A percentile compares a stretch with the other conserved stretches of the same genome.
Evolutionary conservation across 2,329 filamentous ascomycete species (phyloP).

Genomic region (Arthrobotrys iridis): DNA sequence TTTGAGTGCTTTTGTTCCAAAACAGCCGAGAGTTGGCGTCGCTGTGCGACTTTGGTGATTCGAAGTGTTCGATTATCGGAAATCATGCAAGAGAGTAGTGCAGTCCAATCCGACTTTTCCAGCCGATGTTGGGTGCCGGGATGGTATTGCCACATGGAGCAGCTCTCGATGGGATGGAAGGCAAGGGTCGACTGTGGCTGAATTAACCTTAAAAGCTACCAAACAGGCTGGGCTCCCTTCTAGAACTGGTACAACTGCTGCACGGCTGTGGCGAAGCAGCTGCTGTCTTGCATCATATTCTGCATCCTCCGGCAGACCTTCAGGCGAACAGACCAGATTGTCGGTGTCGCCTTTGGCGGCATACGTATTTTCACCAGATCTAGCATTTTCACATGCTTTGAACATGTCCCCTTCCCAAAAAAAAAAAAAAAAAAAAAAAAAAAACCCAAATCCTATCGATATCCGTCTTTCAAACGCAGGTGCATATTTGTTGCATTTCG

Average conservation of each 20-base stretch:
- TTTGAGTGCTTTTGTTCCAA: neutral
- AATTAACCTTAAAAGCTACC: conserved; percentile 1
- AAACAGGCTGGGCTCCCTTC: conserved; percentile 9
- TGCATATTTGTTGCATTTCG: neutral
- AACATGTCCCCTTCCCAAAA: neutral
- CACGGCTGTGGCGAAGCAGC: conserved; percentile 11
- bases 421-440: neutral
- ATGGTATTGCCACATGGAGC: conserved; percentile 30
- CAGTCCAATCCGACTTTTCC: no score
- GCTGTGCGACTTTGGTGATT: neutral
- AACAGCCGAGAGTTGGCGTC: neutral
- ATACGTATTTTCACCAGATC: no score
- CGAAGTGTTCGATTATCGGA: neutral
- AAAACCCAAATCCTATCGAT: neutral
- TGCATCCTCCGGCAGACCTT: neutral
- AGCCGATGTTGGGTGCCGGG: neutral
- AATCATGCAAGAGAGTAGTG: neutral
- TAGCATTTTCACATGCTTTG: conserved; percentile 27
- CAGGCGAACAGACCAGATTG: neutral
- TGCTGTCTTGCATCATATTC: neutral
- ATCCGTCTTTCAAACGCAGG: neutral
- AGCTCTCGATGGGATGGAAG: conserved; percentile 4
- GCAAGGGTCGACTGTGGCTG: conserved; percentile 17
- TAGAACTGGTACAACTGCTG: conserved; percentile 14
- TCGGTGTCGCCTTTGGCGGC: conserved; percentile 12